Conservation (phyloP, 768 basidiomycete genomes). For the Pisolithus orientalis region DNA sequence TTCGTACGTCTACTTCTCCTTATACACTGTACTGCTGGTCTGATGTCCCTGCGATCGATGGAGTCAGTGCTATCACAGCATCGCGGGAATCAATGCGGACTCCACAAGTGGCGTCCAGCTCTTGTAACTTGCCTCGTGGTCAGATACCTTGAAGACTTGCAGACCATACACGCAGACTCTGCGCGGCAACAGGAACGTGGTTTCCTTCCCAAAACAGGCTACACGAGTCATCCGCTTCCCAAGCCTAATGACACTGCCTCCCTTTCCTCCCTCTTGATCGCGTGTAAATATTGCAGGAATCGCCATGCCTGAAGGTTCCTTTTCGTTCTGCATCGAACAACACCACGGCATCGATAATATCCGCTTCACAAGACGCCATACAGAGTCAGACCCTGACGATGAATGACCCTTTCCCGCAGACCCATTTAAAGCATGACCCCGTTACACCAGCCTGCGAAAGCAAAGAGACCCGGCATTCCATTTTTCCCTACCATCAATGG, state of each 20-base stretch:
- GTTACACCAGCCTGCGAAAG: conserved; percentile 3
- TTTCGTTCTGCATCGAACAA: conserved; percentile 21
- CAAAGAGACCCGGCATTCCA: conserved; percentile 10
- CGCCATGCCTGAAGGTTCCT: conserved; percentile 27
- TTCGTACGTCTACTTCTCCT: conserved; percentile 17
- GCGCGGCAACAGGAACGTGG: conserved; percentile 30
- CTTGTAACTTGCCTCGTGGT: conserved; percentile 26
- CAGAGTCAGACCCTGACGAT: conserved; percentile 15
- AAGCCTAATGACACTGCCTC: conserved; percentile 24
- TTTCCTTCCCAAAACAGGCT: conserved; percentile 21
- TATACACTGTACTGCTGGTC: conserved; percentile 15
- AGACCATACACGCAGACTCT: conserved; percentile 23
- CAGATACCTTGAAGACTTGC: conserved; percentile 13
- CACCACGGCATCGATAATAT: conserved; percentile 32
- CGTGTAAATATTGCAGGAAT: conserved; percentile 26
- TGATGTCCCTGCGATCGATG: conserved; percentile 15
- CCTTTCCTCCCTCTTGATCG: conserved; percentile 25
- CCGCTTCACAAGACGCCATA: conserved; percentile 19
- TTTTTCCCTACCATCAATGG: conserved; percentile 29
- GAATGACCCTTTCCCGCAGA: conserved; percentile 17
- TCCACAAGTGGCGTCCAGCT: conserved; percentile 14
- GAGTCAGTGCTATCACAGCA: conserved; percentile 18
- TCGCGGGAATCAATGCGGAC: conserved; percentile 17
- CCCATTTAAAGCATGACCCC: conserved; percentile 19
- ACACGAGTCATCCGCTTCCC: conserved; percentile 8